These are phyloP conservation scores for Colletotrichum viniferum DNA, from an alignment of 2,329 filamentous ascomycete species.

Conservation along the genomic window DNA sequence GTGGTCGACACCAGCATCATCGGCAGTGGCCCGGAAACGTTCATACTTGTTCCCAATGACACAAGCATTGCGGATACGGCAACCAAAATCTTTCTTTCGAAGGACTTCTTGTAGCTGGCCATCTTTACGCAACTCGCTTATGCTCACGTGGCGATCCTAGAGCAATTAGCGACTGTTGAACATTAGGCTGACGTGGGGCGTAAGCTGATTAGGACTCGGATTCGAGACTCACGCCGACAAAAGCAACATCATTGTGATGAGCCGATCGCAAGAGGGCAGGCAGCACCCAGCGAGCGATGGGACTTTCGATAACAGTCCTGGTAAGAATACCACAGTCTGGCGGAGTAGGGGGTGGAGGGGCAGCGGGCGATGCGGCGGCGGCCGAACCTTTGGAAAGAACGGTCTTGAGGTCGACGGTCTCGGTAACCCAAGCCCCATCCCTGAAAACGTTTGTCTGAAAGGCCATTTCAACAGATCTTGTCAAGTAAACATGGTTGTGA, in stretches of 20 bases:
- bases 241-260: conserved; percentile 79
- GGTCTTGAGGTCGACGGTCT: conserved; percentile 49
- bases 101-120: conserved; percentile 76
- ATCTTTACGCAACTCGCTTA: conserved; percentile 74
- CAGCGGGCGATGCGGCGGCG: conserved; percentile 27
- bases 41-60: conserved; percentile 67
- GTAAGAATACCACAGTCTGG: conserved; percentile 76
- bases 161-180: conserved; percentile 23
- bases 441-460: conserved; percentile 60
- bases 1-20: conserved; percentile 20
- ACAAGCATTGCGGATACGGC: conserved; percentile 78
- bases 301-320: conserved; percentile 77
- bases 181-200: not conserved
- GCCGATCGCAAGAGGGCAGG: conserved; percentile 77
- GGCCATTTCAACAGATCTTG: conserved; percentile 8
- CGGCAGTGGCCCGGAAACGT: conserved; percentile 36
- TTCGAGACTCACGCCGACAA: conserved; percentile 72
- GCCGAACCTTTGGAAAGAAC: conserved; percentile 42
- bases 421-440: conserved; percentile 62
- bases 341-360: conserved; percentile 35
- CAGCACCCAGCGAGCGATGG: conserved; percentile 76
- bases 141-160: conserved; percentile 78
- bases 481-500: conserved; percentile 7
- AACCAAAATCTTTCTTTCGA: conserved; percentile 79
- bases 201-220: not conserved